Evolutionary conservation across 495 filamentous ascomycete species (phyloP), one percentile per base, ranked within the genome.

Genomic region (Hyphodiscus hymeniophilus): DNA sequence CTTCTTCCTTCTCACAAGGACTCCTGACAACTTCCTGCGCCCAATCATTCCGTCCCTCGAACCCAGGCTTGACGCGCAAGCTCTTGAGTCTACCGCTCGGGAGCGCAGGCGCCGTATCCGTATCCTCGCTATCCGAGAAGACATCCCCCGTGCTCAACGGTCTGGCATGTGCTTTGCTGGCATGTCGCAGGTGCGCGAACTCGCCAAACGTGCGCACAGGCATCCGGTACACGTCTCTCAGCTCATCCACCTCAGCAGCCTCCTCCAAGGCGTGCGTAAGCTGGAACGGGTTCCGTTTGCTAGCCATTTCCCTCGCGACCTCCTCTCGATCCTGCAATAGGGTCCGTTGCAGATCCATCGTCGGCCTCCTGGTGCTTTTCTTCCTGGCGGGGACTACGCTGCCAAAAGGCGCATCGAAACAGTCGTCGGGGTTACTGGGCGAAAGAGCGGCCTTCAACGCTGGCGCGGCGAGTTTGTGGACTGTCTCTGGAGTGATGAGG

Each of bases 381-480:
- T 7, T 57, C 42, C 17, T 49, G 26, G 17, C 39, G 30, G 15
- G 59, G 48, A 6, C 49, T 28, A 10, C 4, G 26, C 4, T 28
- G 26, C 57, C 3, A 65, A 55, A 15, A 57, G 16, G 42, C 68
- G 64, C 31, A 56, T 28, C 5, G 26, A 10, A 28, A 28, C 26
- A 10, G 10, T 28, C 26, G 26, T 28, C 26, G 26, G 26, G 26
- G 26, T 28, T 28, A 5, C 5, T 5, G 10, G 26, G 26, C 5
- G 5, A 5, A 10, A 28, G 26, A 4, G 26, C 26, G 10, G 26
- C 48, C 28, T 63, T 63, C 32, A 73, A 39, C 0, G 63, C 68
- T 20, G 60, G 46, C 35, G 56, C 47, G 1, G 69, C 66, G 7
- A 75, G 48, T 8, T 70, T 69, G 42, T 74, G 71, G 5, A 41